Percentiles rank a stretch among this genome's conserved stretches.
Evolutionary conservation across 306 rosid genomes (phyloP).

Genomic region (Phaseolus lunatus): DNA sequence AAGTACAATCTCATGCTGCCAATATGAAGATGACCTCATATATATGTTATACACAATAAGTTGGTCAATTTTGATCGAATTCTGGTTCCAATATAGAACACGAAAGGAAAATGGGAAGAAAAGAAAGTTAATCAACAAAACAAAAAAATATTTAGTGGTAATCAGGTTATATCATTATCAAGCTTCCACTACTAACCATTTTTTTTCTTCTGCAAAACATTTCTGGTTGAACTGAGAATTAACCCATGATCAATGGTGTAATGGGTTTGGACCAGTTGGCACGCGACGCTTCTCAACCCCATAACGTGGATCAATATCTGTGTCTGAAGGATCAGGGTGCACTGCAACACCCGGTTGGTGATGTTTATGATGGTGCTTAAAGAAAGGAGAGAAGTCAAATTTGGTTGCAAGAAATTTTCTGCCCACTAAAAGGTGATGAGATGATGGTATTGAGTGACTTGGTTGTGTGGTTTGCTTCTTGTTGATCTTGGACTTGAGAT

Average conservation of each 20-base stretch:
- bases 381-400: constrained; percentile 79
- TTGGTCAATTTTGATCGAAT: constrained; percentile 36
- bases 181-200: constrained; percentile 57
- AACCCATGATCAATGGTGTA: constrained; percentile 72
- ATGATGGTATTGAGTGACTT: constrained; percentile 28
- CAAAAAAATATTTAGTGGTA: constrained; percentile 34
- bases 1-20: constrained; percentile 46
- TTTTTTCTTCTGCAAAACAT: constrained; percentile 17
- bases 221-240: constrained; percentile 17
- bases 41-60: constrained; percentile 37
- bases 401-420: constrained; percentile 81
- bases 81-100: constrained; percentile 34
- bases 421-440: constrained; percentile 46
- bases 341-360: constrained; percentile 21
- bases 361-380: constrained; percentile 44
- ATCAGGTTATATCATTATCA: constrained; percentile 29
- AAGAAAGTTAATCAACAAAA: constrained; percentile 18
- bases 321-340: constrained; percentile 43
- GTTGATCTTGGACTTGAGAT: constrained; percentile 61
- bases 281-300: constrained; percentile 92
- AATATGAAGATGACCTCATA: neutral
- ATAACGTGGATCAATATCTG: constrained; percentile 81
- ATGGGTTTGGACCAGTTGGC: constrained; percentile 95
- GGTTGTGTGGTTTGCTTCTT: constrained; percentile 49
- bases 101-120: neutral